Base-by-base conservation (phyloP, 129 eudicot species). In the Ambrosia artemisiifolia region DNA sequence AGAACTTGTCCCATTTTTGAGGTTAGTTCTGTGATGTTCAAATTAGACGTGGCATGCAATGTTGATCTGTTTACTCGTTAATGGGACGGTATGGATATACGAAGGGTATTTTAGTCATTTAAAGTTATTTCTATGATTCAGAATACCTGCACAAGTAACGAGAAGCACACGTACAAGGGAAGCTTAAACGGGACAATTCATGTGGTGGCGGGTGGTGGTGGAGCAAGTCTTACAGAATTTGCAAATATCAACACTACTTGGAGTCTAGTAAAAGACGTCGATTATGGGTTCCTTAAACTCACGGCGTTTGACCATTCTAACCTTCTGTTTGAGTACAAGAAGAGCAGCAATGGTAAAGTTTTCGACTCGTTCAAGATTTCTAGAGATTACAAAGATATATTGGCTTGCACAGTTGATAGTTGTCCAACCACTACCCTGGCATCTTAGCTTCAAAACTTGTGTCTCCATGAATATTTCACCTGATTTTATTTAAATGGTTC, bases 161-260 rank as follows among this genome's bases (percentile, higher is more conserved):
- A 89, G 78, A 89, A 73, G 46, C 78, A 72, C 16, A 6, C 70
- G 38, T 90, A 87, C 66, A 71, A 75, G 71, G 88, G 93, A 51
- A 60, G 82, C 75, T 77, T 90, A 66, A 87, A 85, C 50, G 93
- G 94, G 69, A 90, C 91, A n/a, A 87, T 90, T 32, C 87, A 87
- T 61, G 85, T 87, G 12, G 90, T 84, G 53, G 93, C 85, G 5
- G 93, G 96, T 13, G 96, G 96, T 60, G 96, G 82, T 51, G 93
- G 96, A 3, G 85, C 86, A 34, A 79, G 83, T 74, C 74, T 87
- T 48, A 53, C 90, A 2, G 47, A 89, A 11, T 90, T 87, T 17
- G 49, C 79, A 32, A 46, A 70, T 34, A 28, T 77, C 12, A 72
- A 76, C 60, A 78, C 96, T 14, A 50, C 70, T 13, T 90, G 88